These are phyloP conservation scores for Pelargonium nanum DNA, from an alignment of 345 rosid species.

Conservation along the genomic window DNA sequence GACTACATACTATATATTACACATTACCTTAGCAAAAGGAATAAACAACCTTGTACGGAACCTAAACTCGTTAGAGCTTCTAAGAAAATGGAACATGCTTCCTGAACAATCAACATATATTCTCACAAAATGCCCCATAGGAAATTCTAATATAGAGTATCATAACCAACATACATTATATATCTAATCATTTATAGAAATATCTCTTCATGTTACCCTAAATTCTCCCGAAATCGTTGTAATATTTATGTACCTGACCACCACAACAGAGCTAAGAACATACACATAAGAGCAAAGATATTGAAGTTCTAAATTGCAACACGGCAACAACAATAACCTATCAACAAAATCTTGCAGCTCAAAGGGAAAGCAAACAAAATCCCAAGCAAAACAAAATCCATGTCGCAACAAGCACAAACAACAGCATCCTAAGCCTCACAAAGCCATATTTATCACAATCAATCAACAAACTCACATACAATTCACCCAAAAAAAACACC, in stretches of 20 bases:
- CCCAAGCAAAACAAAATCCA: neutral
- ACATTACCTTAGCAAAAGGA: neutral
- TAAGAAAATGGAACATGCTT: neutral
- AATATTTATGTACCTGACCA: neutral
- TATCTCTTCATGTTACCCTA: neutral
- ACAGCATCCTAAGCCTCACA: neutral
- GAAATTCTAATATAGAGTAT: neutral
- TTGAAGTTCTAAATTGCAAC: no score
- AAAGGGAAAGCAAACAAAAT: neutral
- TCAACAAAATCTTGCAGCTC: neutral
- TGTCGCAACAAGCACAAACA: neutral
- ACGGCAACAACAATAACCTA: no score
- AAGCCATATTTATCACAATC: neutral
- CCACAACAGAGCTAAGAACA: neutral
- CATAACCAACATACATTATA: no score
- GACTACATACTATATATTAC: neutral
- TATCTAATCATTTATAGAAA: neutral
- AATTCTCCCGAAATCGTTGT: neutral
- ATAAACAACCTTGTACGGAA: no score
- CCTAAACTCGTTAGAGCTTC: no score
- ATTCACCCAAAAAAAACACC: neutral
- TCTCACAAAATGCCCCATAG: neutral
- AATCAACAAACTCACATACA: neutral
- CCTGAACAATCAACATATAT: neutral
- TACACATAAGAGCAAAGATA: neutral